These are phyloP conservation scores for Verticillium longisporum DNA, from an alignment of 2,329 filamentous ascomycete genomes.

Conservation along the genomic window DNA sequence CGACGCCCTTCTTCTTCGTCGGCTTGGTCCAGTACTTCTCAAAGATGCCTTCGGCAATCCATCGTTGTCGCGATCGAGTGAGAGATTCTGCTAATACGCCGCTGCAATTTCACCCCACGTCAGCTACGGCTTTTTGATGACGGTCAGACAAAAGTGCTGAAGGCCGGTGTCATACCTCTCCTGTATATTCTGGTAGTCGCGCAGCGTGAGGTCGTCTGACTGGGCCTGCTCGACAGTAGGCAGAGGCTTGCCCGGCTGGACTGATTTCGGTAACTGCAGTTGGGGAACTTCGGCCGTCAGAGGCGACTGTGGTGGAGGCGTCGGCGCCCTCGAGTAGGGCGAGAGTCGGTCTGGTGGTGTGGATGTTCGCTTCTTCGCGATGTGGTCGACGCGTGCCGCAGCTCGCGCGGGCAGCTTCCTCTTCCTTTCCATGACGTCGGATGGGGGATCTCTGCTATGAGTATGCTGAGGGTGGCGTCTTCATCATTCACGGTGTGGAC, in stretches of 20 bases:
- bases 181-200: constrained; percentile 66
- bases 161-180: constrained; percentile 50
- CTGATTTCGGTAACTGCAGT: constrained; percentile 51
- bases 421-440: constrained; percentile 52
- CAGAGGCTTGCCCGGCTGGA: constrained; percentile 60
- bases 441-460: constrained; percentile 6
- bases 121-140: not conserved
- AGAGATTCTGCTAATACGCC: constrained; percentile 71
- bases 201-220: constrained; percentile 50
- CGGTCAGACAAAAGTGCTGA: constrained; percentile 2
- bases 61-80: constrained; percentile 64
- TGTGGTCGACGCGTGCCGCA: constrained; percentile 52
- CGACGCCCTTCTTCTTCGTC: constrained; percentile 57
- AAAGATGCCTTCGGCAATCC: constrained; percentile 66
- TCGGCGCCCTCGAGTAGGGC: constrained; percentile 30
- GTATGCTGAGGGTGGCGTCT: not conserved
- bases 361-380: constrained; percentile 51
- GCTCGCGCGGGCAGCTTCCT: constrained; percentile 58
- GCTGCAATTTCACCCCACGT: constrained; percentile 31
- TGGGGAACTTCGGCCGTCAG: constrained; percentile 25
- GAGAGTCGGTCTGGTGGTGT: constrained; percentile 47
- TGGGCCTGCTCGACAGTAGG: constrained; percentile 67
- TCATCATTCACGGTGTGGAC: not conserved
- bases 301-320: constrained; percentile 25
- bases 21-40: constrained; percentile 75